phyloP scores from a whole-genome alignment of 495 filamentous ascomycete species.

The Evansstolkia leycettana region DNA sequence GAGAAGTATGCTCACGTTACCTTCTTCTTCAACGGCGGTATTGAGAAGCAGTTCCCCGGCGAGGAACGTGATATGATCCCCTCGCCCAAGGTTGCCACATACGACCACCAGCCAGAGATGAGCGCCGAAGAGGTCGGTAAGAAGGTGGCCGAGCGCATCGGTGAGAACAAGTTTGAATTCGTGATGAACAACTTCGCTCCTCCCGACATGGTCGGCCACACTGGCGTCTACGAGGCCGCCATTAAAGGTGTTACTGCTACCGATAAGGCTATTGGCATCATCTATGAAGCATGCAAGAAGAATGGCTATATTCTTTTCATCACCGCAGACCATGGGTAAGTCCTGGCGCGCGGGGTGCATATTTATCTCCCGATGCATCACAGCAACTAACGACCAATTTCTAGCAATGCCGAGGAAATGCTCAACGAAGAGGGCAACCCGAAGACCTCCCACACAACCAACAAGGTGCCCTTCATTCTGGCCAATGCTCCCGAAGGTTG shows the following conservation, averaged over 20 bases:
- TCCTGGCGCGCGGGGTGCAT: conserved; percentile 1
- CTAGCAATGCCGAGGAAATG: conserved; percentile 97
- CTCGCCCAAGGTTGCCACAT: conserved; percentile 76
- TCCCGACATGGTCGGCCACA: conserved; percentile 98
- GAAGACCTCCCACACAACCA: conserved; percentile 95
- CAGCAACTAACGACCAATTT: too few species aligned
- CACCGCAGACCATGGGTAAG: conserved; percentile 84
- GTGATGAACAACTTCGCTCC: conserved; percentile 99
- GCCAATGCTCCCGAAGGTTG: conserved; percentile 87
- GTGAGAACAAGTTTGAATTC: conserved; percentile 74
- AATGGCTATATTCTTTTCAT: conserved; percentile 85
- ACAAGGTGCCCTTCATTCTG: conserved; percentile 97
- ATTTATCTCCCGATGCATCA: too few species aligned
- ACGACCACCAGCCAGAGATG: conserved; percentile 96
- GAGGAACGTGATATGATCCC: conserved; percentile 73
- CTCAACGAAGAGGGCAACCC: conserved; percentile 86
- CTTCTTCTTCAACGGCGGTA: conserved; percentile 99
- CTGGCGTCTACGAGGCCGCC: conserved; percentile 93
- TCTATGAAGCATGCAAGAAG: conserved; percentile 88
- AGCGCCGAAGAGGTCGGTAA: conserved; percentile 77
- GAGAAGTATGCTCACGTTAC: conserved; percentile 99
- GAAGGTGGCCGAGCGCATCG: conserved; percentile 74
- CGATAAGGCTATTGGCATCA: conserved; percentile 82
- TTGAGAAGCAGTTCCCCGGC: conserved; percentile 89
- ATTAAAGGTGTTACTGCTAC: conserved; percentile 75